A percentile compares a stretch with the other conserved stretches of the same genome.
Conservation (phyloP, 306 rosid genomes). For the Boehmeria nivea region DNA sequence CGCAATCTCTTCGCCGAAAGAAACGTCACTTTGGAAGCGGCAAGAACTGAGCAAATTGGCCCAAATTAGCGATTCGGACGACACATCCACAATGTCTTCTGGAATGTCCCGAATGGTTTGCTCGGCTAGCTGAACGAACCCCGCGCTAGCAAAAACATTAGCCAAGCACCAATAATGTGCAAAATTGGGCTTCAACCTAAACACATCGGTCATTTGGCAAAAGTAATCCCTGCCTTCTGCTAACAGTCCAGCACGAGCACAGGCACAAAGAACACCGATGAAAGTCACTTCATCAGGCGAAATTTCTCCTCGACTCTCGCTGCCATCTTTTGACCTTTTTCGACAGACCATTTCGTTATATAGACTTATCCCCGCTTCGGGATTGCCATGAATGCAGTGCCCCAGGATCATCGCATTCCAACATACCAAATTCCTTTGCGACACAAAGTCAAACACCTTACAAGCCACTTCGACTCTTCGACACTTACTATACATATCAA, state of each 20-base stretch:
- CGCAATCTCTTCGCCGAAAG: slow-evolving; percentile 52
- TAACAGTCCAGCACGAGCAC: slow-evolving; percentile 58
- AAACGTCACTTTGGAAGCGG: slow-evolving; percentile 49
- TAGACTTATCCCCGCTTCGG: slow-evolving; percentile 53
- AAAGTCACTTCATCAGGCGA: slow-evolving; percentile 63
- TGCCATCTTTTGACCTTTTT: too few species aligned
- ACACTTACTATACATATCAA: slow-evolving; percentile 69
- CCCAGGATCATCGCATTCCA: slow-evolving; percentile 76
- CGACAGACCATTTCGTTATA: slow-evolving; percentile 40
- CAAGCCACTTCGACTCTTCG: slow-evolving; percentile 37
- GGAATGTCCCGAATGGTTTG: slow-evolving; percentile 39
- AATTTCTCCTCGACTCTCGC: slow-evolving; percentile 20
- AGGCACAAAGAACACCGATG: slow-evolving; percentile 63
- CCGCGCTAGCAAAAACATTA: slow-evolving; percentile 45
- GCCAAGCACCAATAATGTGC: slow-evolving; percentile 82
- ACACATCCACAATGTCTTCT: slow-evolving; percentile 26
- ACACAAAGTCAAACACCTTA: slow-evolving; percentile 40
- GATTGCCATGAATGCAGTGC: slow-evolving; percentile 59
- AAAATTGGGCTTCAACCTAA: slow-evolving; percentile 49
- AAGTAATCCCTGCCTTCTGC: slow-evolving; percentile 48
- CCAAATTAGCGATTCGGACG: slow-evolving; percentile 42
- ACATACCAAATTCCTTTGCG: slow-evolving; percentile 44
- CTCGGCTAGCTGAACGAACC: slow-evolving; percentile 46
- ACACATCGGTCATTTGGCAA: slow-evolving; percentile 43
- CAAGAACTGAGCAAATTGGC: slow-evolving; percentile 48